phyloP scores from a whole-genome alignment of 768 basidiomycete genomes.

The Boletus eberwhitei region DNA sequence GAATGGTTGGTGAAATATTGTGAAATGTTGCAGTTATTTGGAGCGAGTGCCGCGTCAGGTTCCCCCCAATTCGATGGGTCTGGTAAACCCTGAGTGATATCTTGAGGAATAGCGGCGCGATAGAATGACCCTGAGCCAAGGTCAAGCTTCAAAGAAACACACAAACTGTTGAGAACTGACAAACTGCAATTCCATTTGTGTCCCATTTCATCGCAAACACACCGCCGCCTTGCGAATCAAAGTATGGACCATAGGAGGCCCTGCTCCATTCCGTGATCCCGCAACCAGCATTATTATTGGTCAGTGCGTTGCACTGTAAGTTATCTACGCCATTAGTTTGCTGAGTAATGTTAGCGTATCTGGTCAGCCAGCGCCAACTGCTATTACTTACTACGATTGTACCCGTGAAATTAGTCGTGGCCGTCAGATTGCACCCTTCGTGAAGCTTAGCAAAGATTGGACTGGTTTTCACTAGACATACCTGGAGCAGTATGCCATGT shows the following conservation, averaged over 20 bases:
- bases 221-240: constrained; percentile 77
- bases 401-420: constrained; percentile 58
- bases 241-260: constrained; percentile 79
- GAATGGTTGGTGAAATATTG: constrained; percentile 66
- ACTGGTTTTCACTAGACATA: constrained; percentile 17
- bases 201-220: constrained; percentile 93
- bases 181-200: constrained; percentile 67
- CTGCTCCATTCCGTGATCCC: constrained; percentile 75
- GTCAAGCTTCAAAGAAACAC: constrained; percentile 1
- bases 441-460: constrained; percentile 1
- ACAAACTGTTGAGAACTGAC: constrained; percentile 38
- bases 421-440: constrained; percentile 56
- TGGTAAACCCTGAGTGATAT: constrained; percentile 59
- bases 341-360: constrained; percentile 27
- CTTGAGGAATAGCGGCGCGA: constrained; percentile 68
- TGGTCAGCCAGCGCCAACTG: background rate
- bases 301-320: constrained; percentile 50
- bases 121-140: constrained; percentile 70
- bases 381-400: constrained; percentile 52
- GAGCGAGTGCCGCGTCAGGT: constrained; percentile 59
- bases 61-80: constrained; percentile 65
- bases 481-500: constrained; percentile 75
- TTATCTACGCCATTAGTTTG: constrained; percentile 49
- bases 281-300: constrained; percentile 67
- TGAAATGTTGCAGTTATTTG: constrained; percentile 53